Base-by-base conservation (phyloP, 495 filamentous ascomycete species). In the Annulohypoxylon stygium region DNA sequence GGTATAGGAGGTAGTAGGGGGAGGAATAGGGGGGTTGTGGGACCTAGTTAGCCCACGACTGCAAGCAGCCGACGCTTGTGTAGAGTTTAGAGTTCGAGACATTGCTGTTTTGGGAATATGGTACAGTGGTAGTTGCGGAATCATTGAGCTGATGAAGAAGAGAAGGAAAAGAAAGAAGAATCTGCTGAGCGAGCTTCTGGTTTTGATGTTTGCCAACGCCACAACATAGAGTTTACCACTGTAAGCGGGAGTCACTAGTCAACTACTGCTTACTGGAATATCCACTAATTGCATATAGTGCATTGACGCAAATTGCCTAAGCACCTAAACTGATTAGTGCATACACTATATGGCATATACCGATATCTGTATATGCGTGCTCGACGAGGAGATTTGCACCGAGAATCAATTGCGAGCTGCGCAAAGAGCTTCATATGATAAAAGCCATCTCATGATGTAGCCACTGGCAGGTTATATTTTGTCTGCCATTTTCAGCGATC, bases 41-140 rank as follows among this genome's bases (percentile, higher is more conserved):
- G 71, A 74, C 71, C 57, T 25, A 74, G 57, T 74, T 74, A 70
- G 47, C 71, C 71, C 71, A 74, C 71, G 71, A 74, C 71, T 74
- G 66, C 67, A 58, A 70, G 62, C 65, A 74, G 71, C 71, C 71
- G 71, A 70, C 58, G 41, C 50, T 74, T 70, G 69, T 12, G 62
- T 62, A 54, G 67, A 62, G 39, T 67, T 67, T 33, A 61, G 33
- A 8, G 33, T 7, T 47, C 43, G 25, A 30, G 50, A 50, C 71
- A 74, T 74, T 74, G 65, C 1, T 20, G 37, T 33, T 60, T 60
- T 51, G 64, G 59, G 36, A 57, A 10, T 61, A 41, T 30, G 20
- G 23, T 30, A 61, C 34, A 43, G 39, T 25, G 26, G 50, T n/a
- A 36, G 57, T 57, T 60, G 70, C 45, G 65, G 25, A 61, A 57